A percentile compares a stretch with the other conserved stretches of the same genome.
Evolutionary conservation across 2,329 filamentous ascomycete species (phyloP).

Genomic region (Arthrobotrys megalospora): DNA sequence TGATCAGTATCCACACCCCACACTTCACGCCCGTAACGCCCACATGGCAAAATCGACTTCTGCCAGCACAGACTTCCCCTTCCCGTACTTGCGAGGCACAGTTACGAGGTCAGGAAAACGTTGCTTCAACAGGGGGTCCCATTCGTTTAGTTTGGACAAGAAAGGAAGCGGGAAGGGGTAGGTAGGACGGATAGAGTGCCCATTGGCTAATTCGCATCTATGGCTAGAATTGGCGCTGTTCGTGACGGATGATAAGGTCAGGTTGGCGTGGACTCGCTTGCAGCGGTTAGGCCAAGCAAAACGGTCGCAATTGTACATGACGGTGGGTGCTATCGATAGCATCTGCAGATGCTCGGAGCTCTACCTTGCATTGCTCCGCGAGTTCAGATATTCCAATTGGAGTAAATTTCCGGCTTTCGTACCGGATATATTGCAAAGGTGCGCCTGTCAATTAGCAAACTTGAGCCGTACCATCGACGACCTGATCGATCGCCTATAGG

Average conservation of each 20-base stretch:
- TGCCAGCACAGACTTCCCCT: constrained; percentile 33
- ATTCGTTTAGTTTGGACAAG: constrained; percentile 9
- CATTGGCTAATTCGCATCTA: constrained; percentile 23
- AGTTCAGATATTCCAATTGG: not conserved
- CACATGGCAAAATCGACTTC: constrained; percentile 39
- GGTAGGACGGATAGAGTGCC: constrained; percentile 27
- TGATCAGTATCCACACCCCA: constrained; percentile 11
- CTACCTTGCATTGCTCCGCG: constrained; percentile 6
- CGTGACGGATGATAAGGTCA: constrained; percentile 6
- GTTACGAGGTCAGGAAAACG: not conserved
- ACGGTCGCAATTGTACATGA: not conserved
- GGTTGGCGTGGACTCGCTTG: constrained; percentile 7
- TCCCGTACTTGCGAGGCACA: constrained; percentile 30
- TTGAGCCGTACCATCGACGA: too few species aligned
- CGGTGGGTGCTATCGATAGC: constrained; percentile 1
- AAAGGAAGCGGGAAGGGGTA: constrained; percentile 4
- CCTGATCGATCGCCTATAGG: too few species aligned
- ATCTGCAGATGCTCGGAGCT: constrained; percentile 1
- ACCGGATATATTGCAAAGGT: not conserved
- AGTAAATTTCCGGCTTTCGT: not conserved
- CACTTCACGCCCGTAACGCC: constrained; percentile 22
- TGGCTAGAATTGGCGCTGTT: constrained; percentile 17
- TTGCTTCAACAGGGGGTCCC: constrained; percentile 10
- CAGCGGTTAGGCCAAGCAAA: constrained; percentile 9
- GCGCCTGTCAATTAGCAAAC: not conserved